Percentiles rank a stretch among this genome's conserved stretches.
phyloP scores from a whole-genome alignment of 2,329 filamentous ascomycete genomes.

The Periconia digitata region DNA sequence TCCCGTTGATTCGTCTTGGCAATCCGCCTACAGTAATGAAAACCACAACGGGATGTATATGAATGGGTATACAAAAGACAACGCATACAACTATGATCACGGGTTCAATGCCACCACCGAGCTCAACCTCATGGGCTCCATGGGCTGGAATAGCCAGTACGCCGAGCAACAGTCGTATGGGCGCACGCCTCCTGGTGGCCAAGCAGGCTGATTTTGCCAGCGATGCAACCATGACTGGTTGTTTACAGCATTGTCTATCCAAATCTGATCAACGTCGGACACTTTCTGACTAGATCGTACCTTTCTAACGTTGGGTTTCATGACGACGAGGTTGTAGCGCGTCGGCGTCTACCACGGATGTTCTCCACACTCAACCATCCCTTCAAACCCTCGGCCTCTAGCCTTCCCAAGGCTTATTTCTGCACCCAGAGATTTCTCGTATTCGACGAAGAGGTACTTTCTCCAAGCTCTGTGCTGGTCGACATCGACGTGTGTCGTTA shows the following conservation, averaged over 20 bases:
- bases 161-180: slow-evolving; percentile 31
- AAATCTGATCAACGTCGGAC: neutral
- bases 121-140: slow-evolving; percentile 27
- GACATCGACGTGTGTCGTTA: no score
- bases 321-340: neutral
- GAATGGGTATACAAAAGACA: neutral
- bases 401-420: no score
- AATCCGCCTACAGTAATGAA: slow-evolving; percentile 24
- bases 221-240: slow-evolving; percentile 17
- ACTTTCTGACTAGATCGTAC: neutral
- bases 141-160: slow-evolving; percentile 33
- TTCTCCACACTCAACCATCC: neutral
- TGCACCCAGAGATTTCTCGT: no score
- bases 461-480: no score
- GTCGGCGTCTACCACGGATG: neutral
- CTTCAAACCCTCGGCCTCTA: neutral
- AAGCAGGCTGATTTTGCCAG: slow-evolving; percentile 39
- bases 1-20: slow-evolving; percentile 23
- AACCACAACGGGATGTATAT: slow-evolving; percentile 3
- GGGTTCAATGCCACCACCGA: neutral
- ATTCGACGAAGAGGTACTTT: no score
- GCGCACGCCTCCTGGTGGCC: slow-evolving; percentile 41
- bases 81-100: neutral
- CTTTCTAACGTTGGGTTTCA: neutral
- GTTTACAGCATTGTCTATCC: neutral